These are phyloP conservation scores for Pleodorina starrii DNA, from an alignment of 139 green algal species.

Conservation along the genomic window DNA sequence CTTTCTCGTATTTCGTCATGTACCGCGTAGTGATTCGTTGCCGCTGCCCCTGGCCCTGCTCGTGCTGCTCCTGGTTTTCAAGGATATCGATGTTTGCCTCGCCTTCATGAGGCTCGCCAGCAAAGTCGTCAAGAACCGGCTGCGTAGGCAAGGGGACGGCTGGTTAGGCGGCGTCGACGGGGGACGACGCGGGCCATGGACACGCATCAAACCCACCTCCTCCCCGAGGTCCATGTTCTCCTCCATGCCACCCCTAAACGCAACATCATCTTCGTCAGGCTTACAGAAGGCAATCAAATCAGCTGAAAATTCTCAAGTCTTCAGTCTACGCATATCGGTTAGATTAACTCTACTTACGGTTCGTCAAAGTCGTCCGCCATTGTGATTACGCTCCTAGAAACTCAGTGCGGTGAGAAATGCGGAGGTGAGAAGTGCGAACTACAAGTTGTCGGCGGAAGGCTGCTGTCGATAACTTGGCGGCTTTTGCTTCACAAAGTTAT, in stretches of 20 bases:
- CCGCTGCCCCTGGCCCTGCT: constrained; percentile 46
- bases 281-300: not conserved
- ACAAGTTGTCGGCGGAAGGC: no score
- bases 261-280: not conserved
- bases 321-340: not conserved
- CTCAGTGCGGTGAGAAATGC: no score
- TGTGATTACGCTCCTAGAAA: not conserved
- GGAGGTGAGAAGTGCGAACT: no score
- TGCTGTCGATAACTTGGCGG: no score
- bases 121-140: not conserved
- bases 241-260: constrained; percentile 38
- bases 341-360: not conserved
- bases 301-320: no score
- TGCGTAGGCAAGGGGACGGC: not conserved
- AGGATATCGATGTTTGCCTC: constrained; percentile 28
- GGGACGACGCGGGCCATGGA: not conserved
- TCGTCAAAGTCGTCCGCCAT: constrained; percentile 47
- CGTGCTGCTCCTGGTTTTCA: constrained; percentile 23
- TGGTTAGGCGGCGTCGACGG: not conserved
- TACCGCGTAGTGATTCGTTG: constrained; percentile 94
- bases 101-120: not conserved
- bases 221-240: constrained; percentile 30
- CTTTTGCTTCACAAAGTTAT: no score
- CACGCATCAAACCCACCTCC: not conserved
- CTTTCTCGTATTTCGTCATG: constrained; percentile 99